phyloP scores from a whole-genome alignment of 1,284 basidiomycete genomes.

The Leccinum pseudoinsigne region DNA sequence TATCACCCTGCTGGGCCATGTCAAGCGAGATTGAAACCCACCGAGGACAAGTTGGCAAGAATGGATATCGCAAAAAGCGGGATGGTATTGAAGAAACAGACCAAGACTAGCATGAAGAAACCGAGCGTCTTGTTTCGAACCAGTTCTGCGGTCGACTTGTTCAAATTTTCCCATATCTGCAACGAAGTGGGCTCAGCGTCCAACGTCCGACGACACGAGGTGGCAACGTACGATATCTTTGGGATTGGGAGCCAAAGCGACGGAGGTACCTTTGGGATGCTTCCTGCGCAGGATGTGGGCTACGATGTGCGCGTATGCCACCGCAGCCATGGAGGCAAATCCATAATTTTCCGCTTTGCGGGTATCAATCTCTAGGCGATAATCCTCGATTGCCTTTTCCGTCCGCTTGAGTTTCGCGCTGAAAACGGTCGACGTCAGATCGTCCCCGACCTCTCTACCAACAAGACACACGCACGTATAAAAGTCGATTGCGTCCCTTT shows the following conservation, averaged over 20 bases:
- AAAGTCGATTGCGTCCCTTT: conserved; percentile 75
- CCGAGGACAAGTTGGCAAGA: conserved; percentile 76
- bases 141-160: conserved; percentile 66
- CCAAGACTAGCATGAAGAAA: conserved; percentile 69
- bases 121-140: conserved; percentile 71
- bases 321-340: conserved; percentile 91
- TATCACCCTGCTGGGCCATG: conserved; percentile 9
- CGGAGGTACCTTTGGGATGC: conserved; percentile 68
- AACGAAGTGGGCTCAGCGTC: not conserved
- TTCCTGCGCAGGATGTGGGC: conserved; percentile 69
- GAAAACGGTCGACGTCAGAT: conserved; percentile 10
- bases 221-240: conserved; percentile 71
- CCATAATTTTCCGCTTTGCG: conserved; percentile 88
- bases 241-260: conserved; percentile 80
- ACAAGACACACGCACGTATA: conserved; percentile 46
- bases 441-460: conserved; percentile 8
- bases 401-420: conserved; percentile 75
- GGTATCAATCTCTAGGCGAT: conserved; percentile 71
- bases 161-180: conserved; percentile 88
- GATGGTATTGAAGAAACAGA: conserved; percentile 93
- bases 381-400: conserved; percentile 78
- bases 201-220: not conserved
- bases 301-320: conserved; percentile 88
- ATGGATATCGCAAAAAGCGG: conserved; percentile 82
- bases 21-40: conserved; percentile 37